Evolutionary conservation across 2,329 filamentous ascomycete genomes (phyloP).

Genomic region (Aspergillus sp.): DNA sequence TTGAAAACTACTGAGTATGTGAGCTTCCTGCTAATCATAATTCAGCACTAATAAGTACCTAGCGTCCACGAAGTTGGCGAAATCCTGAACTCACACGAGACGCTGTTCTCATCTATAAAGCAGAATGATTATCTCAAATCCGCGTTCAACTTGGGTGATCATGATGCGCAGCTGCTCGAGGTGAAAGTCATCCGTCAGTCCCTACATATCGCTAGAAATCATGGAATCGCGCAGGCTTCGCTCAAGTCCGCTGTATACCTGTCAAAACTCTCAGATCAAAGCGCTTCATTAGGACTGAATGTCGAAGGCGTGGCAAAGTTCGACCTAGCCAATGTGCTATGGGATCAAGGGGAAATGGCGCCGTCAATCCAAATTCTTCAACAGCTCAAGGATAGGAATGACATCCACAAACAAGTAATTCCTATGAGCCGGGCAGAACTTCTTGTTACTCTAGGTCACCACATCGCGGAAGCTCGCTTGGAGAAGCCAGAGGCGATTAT

Average conservation of each 20-base stretch:
- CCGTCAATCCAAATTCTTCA: constrained; percentile 88
- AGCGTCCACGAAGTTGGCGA: constrained; percentile 67
- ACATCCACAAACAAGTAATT: constrained; percentile 68
- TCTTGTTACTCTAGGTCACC: constrained; percentile 82
- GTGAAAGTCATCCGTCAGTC: constrained; percentile 74
- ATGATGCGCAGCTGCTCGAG: constrained; percentile 69
- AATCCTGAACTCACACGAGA: constrained; percentile 79
- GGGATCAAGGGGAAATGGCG: constrained; percentile 89
- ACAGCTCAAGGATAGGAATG: constrained; percentile 62
- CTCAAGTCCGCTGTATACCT: constrained; percentile 81
- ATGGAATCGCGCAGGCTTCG: constrained; percentile 81
- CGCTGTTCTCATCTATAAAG: constrained; percentile 75
- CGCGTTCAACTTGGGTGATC: constrained; percentile 60
- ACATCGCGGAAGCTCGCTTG: constrained; percentile 83
- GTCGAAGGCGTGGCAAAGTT: constrained; percentile 75
- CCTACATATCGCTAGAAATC: constrained; percentile 72
- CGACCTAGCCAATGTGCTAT: constrained; percentile 85
- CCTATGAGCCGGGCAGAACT: constrained; percentile 73
- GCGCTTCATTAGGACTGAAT: constrained; percentile 68
- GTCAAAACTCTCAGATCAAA: constrained; percentile 71
- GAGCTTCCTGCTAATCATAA: neutral
- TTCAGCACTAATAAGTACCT: constrained; percentile 18
- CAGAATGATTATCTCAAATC: constrained; percentile 65
- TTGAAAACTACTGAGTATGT: constrained; percentile 77
- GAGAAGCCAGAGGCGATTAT: constrained; percentile 92